Base-by-base conservation (phyloP, 2,329 filamentous ascomycete genomes). In the Plenodomus tracheiphilus region DNA sequence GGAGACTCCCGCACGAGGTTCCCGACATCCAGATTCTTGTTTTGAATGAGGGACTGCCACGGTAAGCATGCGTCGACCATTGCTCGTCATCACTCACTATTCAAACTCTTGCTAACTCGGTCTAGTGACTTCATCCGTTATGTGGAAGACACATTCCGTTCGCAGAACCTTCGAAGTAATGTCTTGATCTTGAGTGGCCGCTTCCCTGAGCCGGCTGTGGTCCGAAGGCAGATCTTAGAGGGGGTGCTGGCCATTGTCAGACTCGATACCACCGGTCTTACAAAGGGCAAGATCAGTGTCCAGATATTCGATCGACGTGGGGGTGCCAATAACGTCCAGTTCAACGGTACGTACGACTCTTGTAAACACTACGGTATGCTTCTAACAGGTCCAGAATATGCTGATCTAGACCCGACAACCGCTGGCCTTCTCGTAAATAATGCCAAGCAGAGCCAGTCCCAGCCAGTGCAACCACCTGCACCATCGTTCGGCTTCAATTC, bases 11-110 rank as follows among this genome's bases (percentile, higher is more conserved):
- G 4, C 77, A 81, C 48, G 85, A 94, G 56, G 85, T 97, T 18
- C 92, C 93, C 2, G 91, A 97, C 61, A 88, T 97, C 15, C 91
- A 97, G 69, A 84, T 97, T 22, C 83, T 97, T 21, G 82, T 95
- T 4, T 79, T 93, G 38, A 86, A 93, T 56, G 85, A 91, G 58
- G 58, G 55, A 20, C 81, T 95, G 6, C 67, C 68, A 50, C 56
- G 66, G 67, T 70, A 47, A 42, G 66, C 58, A 20, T 43, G 4
- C 44, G 9, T 32, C 28, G 28, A 32, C 6, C 28, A 32, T 32
- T 15, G 28, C 28, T 32, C 13, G 22, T 16, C 2, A 10, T 25
- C 2, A 28, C 35, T 4, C 20, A 19, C n/a, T 42, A 17, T 4
- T 44, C 13, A 4, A 25, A 19, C 36, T 9, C n/a, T 17, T 39